phyloP scores from a whole-genome alignment of 2,329 filamentous ascomycete species.

The Exophiala calicioides region DNA sequence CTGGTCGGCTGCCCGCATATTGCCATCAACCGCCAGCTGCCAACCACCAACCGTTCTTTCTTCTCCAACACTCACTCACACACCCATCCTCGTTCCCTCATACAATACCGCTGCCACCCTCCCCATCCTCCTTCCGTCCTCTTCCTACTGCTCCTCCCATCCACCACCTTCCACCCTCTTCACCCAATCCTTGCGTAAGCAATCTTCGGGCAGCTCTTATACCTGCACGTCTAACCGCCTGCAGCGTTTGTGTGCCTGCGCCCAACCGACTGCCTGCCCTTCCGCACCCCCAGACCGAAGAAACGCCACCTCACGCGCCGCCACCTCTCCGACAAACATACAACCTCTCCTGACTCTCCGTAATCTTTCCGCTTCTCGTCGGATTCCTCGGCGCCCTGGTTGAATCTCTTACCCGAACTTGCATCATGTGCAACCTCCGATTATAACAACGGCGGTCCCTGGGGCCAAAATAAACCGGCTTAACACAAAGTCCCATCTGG shows the following conservation, averaged over 20 bases:
- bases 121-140: slow-evolving; percentile 4
- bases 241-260: slow-evolving; percentile 5
- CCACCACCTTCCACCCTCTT: slow-evolving; percentile 13
- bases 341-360: background rate
- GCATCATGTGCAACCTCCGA: slow-evolving; percentile 41
- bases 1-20: too few species aligned
- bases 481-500: slow-evolving; percentile 5
- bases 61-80: background rate
- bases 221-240: slow-evolving; percentile 9
- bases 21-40: too few species aligned
- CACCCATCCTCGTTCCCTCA: background rate
- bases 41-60: slow-evolving; percentile 2
- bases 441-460: slow-evolving; percentile 46
- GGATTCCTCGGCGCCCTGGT: slow-evolving; percentile 9
- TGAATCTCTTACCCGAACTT: slow-evolving; percentile 9
- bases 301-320: slow-evolving; percentile 17
- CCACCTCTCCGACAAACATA: background rate
- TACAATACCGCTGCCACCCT: background rate
- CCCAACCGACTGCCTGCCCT: background rate
- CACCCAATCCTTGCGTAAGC: slow-evolving; percentile 20
- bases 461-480: slow-evolving; percentile 32
- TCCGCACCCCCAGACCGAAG: background rate
- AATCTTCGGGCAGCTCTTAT: slow-evolving; percentile 10
- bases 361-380: slow-evolving; percentile 2
- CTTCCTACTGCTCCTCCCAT: slow-evolving; percentile 4